phyloP scores from a whole-genome alignment of 345 rosid genomes.

The Combretum micranthum region DNA sequence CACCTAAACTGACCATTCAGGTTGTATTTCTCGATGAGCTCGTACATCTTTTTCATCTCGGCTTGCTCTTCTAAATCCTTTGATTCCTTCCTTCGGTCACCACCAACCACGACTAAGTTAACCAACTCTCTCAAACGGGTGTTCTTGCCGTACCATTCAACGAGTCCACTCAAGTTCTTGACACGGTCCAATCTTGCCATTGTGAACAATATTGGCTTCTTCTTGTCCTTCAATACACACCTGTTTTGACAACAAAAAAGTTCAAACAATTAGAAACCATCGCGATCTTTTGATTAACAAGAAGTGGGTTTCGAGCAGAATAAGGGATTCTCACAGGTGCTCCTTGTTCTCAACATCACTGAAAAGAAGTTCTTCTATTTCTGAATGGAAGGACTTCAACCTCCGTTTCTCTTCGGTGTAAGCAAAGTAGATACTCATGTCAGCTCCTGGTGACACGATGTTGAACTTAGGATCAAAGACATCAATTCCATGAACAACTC shows the following conservation, averaged over 20 bases:
- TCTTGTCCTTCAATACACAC: slow-evolving; percentile 75
- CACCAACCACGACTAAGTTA: slow-evolving; percentile 95
- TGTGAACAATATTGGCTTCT: slow-evolving; percentile 84
- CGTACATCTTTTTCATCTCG: slow-evolving; percentile 88
- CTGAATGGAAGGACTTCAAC: slow-evolving; percentile 60
- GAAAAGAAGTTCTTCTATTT: slow-evolving; percentile 83
- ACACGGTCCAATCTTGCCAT: slow-evolving; percentile 99
- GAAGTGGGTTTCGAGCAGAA: background rate
- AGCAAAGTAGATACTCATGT: slow-evolving; percentile 65
- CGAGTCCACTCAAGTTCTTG: slow-evolving; percentile 81
- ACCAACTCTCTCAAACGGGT: slow-evolving; percentile 52
- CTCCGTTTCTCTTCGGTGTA: slow-evolving; percentile 64
- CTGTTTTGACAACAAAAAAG: slow-evolving; percentile 21
- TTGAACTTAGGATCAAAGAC: slow-evolving; percentile 95
- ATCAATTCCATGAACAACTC: slow-evolving; percentile 88
- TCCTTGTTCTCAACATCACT: slow-evolving; percentile 78
- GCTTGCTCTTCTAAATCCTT: slow-evolving; percentile 91
- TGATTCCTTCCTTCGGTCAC: slow-evolving; percentile 89
- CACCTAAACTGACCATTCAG: slow-evolving; percentile 86
- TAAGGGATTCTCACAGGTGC: slow-evolving; percentile 53
- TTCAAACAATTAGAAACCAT: too few relatives aligned
- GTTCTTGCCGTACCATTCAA: slow-evolving; percentile 95
- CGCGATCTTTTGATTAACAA: background rate
- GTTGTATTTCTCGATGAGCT: slow-evolving; percentile 56
- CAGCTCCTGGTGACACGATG: slow-evolving; percentile 76